Evolutionary conservation across 108 stramenopile genomes (phyloP).

Genomic region (Mayamaea pseudoterrestris): DNA sequence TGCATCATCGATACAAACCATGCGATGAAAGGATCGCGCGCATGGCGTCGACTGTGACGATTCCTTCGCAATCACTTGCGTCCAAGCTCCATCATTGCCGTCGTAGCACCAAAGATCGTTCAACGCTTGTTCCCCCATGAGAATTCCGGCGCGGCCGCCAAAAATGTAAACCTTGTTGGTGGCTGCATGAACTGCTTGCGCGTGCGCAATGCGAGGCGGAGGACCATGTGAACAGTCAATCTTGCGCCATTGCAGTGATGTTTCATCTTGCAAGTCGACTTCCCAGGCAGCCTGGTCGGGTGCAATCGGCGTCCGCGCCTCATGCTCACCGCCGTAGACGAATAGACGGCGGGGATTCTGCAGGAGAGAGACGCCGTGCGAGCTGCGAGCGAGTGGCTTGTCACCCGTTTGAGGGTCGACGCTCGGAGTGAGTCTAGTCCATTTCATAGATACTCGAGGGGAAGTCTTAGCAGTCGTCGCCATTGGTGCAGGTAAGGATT

Average conservation of each 20-base stretch:
- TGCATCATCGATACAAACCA: slow-evolving; percentile 24
- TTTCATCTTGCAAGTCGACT: background rate
- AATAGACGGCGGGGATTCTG: slow-evolving; percentile 11
- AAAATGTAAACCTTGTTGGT: slow-evolving; percentile 27
- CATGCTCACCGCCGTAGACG: slow-evolving; percentile 44
- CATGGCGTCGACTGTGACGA: slow-evolving; percentile 15
- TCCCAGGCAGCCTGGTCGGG: slow-evolving; percentile 2
- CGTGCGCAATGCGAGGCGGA: slow-evolving; percentile 42
- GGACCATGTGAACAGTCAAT: slow-evolving; percentile 4
- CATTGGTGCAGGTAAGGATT: no score
- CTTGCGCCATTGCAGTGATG: slow-evolving; percentile 17
- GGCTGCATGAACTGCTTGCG: slow-evolving; percentile 24
- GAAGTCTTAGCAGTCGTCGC: no score
- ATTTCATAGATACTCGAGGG: background rate
- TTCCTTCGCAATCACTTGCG: slow-evolving; percentile 6
- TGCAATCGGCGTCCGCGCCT: slow-evolving; percentile 41
- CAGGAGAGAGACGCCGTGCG: slow-evolving; percentile 35
- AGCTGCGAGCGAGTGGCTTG: slow-evolving; percentile 21
- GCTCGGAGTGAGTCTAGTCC: slow-evolving; percentile 8
- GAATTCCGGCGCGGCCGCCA: slow-evolving; percentile 53
- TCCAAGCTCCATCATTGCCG: slow-evolving; percentile 23
- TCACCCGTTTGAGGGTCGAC: slow-evolving; percentile 23
- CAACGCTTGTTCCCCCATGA: slow-evolving; percentile 44
- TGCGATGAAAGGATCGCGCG: slow-evolving; percentile 52
- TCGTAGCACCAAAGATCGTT: slow-evolving; percentile 49